Base-by-base conservation (phyloP, 78 protist species). In the Dictyostelium brefeldianum region DNA sequence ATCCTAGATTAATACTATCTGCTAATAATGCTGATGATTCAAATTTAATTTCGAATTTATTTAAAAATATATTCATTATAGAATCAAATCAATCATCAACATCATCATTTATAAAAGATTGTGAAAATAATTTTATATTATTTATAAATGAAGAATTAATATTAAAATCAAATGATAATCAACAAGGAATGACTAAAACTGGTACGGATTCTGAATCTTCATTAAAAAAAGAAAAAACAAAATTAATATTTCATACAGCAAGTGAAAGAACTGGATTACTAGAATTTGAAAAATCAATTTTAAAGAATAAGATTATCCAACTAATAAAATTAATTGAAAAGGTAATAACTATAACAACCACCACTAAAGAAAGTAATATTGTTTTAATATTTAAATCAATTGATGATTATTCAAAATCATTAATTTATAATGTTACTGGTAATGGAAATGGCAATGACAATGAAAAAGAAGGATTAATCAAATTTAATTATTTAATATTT, bases 351-450 rank as follows among this genome's bases (percentile, higher is more conserved):
- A 56, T 6, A 18, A 7, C 65, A 29, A 25, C 3, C 1, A 20
- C 14, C 17, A 74, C 10, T n/a, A 29, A 46, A 20, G 10, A 43
- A 47, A n/a, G 7, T n/a, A 73, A 20, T 17, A 73, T 73, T 15
- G 25, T 73, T n/a, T 46, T 73, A 5, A 46, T 46, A 46, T 36
- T 46, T 46, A 73, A 73, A 20, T 36, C 51, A 46, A 73, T 73
- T 46, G 79, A 73, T n/a, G 79, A 73, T 43, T 73, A 73, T 46
- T 73, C 79, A 46, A 73, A 73, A 73, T 73, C 79, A 36, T 73
- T 73, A 73, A 29, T 73, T 31, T 9, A 73, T 73, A 36, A 36
- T 20, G 10, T 46, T 43, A 36, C 43, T 36, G 1, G 2, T 12
- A 17, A 12, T 54, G 1, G 14, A 3, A 54, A 54, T 18, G 62